Percentiles rank a stretch among this genome's conserved stretches.
phyloP scores from a whole-genome alignment of 768 basidiomycete genomes.

The Coprinopsis marcescibilis region DNA sequence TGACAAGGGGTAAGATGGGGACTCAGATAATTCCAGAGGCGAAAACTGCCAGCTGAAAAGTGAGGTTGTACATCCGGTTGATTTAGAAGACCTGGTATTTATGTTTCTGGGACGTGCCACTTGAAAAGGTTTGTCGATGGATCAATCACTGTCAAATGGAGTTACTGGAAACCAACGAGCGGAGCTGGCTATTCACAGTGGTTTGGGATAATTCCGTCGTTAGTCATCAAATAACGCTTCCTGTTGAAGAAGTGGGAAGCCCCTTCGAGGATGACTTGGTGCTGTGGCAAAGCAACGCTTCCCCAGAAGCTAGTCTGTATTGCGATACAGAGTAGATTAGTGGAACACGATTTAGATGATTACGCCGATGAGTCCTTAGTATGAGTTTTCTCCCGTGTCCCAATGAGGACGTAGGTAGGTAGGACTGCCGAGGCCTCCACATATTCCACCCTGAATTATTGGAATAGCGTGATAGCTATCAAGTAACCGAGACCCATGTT shows the following conservation, averaged over 20 bases:
- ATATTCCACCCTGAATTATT: not conserved
- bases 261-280: not conserved
- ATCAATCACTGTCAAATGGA: not conserved
- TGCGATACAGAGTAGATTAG: conserved; percentile 7
- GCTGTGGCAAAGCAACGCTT: conserved; percentile 2
- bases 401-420: not conserved
- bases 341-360: conserved; percentile 1
- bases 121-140: conserved; percentile 1
- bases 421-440: not conserved
- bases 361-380: not conserved
- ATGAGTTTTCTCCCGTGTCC: not conserved
- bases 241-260: not conserved
- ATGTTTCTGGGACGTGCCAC: not conserved
- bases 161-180: not conserved
- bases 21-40: not conserved
- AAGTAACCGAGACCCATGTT: not conserved
- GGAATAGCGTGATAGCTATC: not conserved
- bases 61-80: conserved; percentile 4
- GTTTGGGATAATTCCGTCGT: not conserved
- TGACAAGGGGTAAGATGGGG: conserved; percentile 10
- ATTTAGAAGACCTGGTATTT: conserved; percentile 6
- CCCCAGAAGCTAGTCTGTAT: not conserved
- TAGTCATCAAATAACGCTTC: conserved; percentile 2
- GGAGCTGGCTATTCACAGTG: too few relatives aligned
- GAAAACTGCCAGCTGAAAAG: conserved; percentile 4